A percentile compares a stretch with the other conserved stretches of the same genome.
Conservation (phyloP, 306 rosid species). For the Oxytropis ochrocephala region DNA sequence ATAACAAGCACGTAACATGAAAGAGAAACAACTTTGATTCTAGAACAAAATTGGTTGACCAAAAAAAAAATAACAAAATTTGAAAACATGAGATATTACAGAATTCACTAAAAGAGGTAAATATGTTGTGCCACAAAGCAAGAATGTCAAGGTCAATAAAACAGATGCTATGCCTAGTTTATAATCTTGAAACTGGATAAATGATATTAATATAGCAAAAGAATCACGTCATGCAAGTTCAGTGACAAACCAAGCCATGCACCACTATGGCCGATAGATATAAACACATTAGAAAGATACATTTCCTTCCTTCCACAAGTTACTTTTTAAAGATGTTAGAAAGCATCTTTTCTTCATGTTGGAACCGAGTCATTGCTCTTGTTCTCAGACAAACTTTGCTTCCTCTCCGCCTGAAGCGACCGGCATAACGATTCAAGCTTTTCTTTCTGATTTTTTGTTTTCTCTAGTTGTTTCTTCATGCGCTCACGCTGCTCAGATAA, state of each 20-base stretch:
- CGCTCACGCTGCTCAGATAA: conserved; percentile 60
- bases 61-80: neutral
- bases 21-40: neutral
- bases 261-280: neutral
- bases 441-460: conserved; percentile 78
- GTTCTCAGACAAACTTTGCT: conserved; percentile 48
- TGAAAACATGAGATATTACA: neutral
- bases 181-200: neutral
- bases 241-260: conserved; percentile 16
- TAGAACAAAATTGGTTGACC: too few relatives aligned
- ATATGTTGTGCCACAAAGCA: neutral
- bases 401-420: conserved; percentile 93
- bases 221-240: conserved; percentile 10
- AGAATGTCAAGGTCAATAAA: neutral
- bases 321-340: neutral
- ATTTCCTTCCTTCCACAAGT: neutral
- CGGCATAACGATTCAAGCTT: conserved; percentile 85
- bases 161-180: neutral
- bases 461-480: conserved; percentile 78
- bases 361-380: conserved; percentile 43
- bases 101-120: neutral
- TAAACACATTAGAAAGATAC: conserved; percentile 1
- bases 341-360: conserved; percentile 25
- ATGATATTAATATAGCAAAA: conserved; percentile 2
- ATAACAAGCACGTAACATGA: neutral